Percentiles rank a stretch among this genome's conserved stretches.
Evolutionary conservation across 352 stramenopile genomes (phyloP).

Genomic region (Pythium phragmiticola): DNA sequence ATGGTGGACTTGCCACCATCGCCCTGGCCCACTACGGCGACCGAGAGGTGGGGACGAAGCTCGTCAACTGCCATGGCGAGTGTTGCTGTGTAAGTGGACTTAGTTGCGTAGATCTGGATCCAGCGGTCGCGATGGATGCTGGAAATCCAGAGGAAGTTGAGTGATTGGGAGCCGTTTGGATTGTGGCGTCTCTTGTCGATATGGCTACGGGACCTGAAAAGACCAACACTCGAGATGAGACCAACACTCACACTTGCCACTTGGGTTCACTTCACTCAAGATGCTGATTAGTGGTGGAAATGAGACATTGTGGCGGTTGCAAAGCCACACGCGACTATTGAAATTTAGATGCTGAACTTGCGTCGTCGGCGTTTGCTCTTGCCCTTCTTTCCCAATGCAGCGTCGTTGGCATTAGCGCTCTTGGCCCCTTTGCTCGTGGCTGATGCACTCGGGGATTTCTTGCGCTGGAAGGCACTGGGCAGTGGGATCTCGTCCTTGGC

Average conservation of each 20-base stretch:
- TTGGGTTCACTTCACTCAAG: too few species aligned
- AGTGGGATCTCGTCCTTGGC: constrained; percentile 65
- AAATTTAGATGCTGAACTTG: constrained; percentile 29
- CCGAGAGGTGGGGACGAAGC: constrained; percentile 41
- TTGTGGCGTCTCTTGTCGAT: too few species aligned
- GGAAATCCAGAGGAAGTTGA: too few species aligned
- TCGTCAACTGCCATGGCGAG: neutral
- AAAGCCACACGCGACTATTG: too few species aligned
- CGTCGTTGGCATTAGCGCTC: constrained; percentile 11
- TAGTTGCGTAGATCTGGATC: neutral
- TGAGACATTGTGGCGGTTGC: too few species aligned
- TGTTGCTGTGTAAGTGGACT: neutral
- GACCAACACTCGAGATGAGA: neutral
- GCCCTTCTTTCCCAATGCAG: constrained; percentile 24
- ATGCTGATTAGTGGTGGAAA: too few species aligned
- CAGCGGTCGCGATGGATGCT: neutral
- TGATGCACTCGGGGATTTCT: constrained; percentile 30
- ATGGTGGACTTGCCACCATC: constrained; percentile 98
- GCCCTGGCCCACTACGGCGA: constrained; percentile 95
- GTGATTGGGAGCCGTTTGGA: too few species aligned
- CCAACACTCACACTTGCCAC: neutral
- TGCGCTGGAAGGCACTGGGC: constrained; percentile 72
- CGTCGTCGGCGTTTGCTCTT: constrained; percentile 41
- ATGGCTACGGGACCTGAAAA: neutral
- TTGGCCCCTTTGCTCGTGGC: constrained; percentile 31